Evolutionary conservation across 177 flowering plant species (phyloP).

Genomic region (Tripterygium wilfordii): DNA sequence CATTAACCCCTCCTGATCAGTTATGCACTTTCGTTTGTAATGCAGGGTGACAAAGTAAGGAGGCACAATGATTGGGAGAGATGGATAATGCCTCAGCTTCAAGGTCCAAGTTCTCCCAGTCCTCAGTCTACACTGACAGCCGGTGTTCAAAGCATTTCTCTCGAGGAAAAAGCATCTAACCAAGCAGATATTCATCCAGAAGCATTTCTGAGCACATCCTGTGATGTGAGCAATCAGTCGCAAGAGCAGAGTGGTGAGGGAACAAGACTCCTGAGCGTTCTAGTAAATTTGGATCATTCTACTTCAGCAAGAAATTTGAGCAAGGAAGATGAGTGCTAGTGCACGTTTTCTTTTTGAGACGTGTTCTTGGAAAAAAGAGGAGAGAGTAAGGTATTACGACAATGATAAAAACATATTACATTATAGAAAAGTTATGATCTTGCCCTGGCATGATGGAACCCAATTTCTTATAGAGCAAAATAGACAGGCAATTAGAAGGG

Average conservation of each 20-base stretch:
- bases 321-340: constrained; percentile 3
- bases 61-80: constrained; percentile 38
- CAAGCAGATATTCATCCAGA: constrained; percentile 15
- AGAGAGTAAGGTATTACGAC: not conserved
- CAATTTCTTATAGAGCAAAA: too few species aligned
- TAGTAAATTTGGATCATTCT: constrained; percentile 18
- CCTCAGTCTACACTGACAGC: constrained; percentile 15
- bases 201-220: constrained; percentile 18
- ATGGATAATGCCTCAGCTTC: constrained; percentile 41
- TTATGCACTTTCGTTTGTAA: not conserved
- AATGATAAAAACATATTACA: too few species aligned
- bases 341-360: not conserved
- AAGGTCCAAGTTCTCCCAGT: constrained; percentile 15
- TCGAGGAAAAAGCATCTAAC: constrained; percentile 16
- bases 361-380: constrained; percentile 2
- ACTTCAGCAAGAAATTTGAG: constrained; percentile 18
- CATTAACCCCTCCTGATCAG: too few species aligned
- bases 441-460: too few species aligned
- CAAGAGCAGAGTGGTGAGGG: constrained; percentile 15
- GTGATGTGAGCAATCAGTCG: constrained; percentile 20
- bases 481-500: too few species aligned
- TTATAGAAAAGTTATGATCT: too few species aligned
- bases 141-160: constrained; percentile 12
- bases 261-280: constrained; percentile 10
- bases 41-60: constrained; percentile 49